These are phyloP conservation scores for Fusarium bactridioides DNA, from an alignment of 2,329 filamentous ascomycete species.

Conservation along the genomic window DNA sequence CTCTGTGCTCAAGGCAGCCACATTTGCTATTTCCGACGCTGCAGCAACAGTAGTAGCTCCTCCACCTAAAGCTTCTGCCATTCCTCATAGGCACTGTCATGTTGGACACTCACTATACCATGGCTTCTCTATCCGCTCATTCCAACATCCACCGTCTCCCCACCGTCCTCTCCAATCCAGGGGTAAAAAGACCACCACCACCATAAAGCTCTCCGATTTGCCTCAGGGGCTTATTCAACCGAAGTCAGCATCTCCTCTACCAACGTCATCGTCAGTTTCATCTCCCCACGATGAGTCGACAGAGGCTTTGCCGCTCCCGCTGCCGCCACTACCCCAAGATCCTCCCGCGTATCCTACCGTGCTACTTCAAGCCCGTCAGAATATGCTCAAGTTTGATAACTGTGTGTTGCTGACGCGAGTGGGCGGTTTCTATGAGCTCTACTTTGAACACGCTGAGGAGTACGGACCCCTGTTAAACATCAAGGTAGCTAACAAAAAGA, in stretches of 20 bases:
- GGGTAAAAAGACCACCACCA: slow-evolving; percentile 64
- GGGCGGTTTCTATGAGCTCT: slow-evolving; percentile 96
- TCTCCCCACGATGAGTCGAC: slow-evolving; percentile 21
- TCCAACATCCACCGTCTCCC: slow-evolving; percentile 32
- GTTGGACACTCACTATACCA: slow-evolving; percentile 2
- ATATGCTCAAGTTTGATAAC: slow-evolving; percentile 90
- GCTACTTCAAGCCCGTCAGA: slow-evolving; percentile 82
- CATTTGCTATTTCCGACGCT: neutral
- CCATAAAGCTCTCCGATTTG: slow-evolving; percentile 63
- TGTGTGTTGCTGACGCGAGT: slow-evolving; percentile 93
- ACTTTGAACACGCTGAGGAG: slow-evolving; percentile 94
- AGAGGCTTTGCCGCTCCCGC: slow-evolving; percentile 11
- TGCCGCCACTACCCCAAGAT: slow-evolving; percentile 48
- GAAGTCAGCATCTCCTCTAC: slow-evolving; percentile 22
- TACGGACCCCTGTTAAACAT: slow-evolving; percentile 86
- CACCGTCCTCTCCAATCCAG: slow-evolving; percentile 42
- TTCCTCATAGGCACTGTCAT: neutral
- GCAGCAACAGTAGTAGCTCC: neutral
- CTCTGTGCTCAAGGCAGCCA: slow-evolving; percentile 7
- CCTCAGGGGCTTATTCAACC: slow-evolving; percentile 59
- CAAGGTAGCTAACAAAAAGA: slow-evolving; percentile 84
- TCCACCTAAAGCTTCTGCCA: neutral
- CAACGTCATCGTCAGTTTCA: slow-evolving; percentile 26
- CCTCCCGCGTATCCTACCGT: slow-evolving; percentile 80
- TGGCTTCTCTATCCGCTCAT: slow-evolving; percentile 28